Base-by-base conservation (phyloP, 2,329 filamentous ascomycete genomes). In the Fonsecaea pugnacius region DNA sequence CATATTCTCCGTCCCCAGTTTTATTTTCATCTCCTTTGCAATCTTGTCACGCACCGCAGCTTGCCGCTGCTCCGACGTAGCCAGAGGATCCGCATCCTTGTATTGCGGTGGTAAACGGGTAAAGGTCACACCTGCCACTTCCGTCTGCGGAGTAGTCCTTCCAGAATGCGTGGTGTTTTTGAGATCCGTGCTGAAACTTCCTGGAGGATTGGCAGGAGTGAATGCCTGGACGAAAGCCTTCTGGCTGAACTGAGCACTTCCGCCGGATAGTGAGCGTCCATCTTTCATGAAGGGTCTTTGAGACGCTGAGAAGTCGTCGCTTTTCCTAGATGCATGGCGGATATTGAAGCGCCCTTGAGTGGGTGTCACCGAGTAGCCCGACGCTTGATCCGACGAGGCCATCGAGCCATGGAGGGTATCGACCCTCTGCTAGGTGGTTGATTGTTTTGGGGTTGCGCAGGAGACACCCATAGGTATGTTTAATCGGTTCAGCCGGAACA, bases 1-100 rank as follows among this genome's bases (percentile, higher is more conserved):
- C 86, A 99, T 89, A 75, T 99, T 99, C 81, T 99, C 95, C 63
- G 94, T 97, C 21, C 95, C 95, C 72, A 94, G 91, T 78, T 96
- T 97, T 75, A 99, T 98, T 82, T 98, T 98, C 80, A 93, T 89
- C 79, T 99, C 96, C 73, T 96, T 94, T 70, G 92, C 94, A 69
- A 99, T 89, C 73, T 89, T 87, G 72, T 97, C 93, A 73, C 90
- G 89, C 67, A 97, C 84, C 58, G 86, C 83, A 24, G 88, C 85
- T 72, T 96, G 87, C 46, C 87, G 85, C 77, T 92, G 88, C 75
- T 96, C 92, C 14, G 87, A 84, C 9, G 83, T 84, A 67, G 71
- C 80, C 70, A 72, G 77, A 64, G 87, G 85, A 59, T 88, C 86
- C 70, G 91, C 89, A 60, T 89, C 88, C 32, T 82, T 78, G 35